Conservation (phyloP, 495 filamentous ascomycete species). For the Pseudomonodictys pantanalensis region DNA sequence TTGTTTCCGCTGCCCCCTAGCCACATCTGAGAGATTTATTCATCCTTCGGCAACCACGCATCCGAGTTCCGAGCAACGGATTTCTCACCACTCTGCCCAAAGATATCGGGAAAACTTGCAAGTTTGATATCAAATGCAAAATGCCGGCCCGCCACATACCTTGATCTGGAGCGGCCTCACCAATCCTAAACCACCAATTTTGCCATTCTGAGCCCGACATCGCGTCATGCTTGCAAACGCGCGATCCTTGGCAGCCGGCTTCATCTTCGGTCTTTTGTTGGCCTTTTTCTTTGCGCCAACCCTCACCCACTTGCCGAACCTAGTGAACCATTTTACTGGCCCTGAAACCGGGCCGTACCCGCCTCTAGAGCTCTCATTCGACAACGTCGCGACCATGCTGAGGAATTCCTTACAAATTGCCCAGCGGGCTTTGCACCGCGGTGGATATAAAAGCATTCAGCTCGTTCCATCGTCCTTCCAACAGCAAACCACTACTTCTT, state of each 20-base stretch:
- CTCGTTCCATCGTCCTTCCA: constrained; percentile 2
- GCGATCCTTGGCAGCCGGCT: constrained; percentile 6
- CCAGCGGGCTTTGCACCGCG: neutral
- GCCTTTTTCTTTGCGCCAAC: constrained; percentile 2
- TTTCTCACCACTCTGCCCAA: too few species aligned
- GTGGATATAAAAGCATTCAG: constrained; percentile 20
- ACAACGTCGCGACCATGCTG: constrained; percentile 7
- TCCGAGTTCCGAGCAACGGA: too few species aligned
- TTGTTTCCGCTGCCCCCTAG: too few species aligned
- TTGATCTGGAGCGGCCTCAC: too few species aligned
- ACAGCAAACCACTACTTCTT: neutral
- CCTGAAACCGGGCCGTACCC: neutral
- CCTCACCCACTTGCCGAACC: constrained; percentile 1
- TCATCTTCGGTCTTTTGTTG: constrained; percentile 16
- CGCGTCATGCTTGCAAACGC: constrained; percentile 5
- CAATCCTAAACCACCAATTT: too few species aligned
- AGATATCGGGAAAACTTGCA: too few species aligned
- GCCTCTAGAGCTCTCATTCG: neutral
- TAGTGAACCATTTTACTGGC: too few species aligned
- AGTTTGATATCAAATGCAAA: too few species aligned
- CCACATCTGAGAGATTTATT: too few species aligned
- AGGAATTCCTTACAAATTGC: constrained; percentile 28
- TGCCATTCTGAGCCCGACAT: neutral
- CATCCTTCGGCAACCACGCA: too few species aligned
- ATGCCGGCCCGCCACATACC: too few species aligned